Conservation (phyloP, 1,139 yeast species). For the Meyerozyma carpophila region DNA sequence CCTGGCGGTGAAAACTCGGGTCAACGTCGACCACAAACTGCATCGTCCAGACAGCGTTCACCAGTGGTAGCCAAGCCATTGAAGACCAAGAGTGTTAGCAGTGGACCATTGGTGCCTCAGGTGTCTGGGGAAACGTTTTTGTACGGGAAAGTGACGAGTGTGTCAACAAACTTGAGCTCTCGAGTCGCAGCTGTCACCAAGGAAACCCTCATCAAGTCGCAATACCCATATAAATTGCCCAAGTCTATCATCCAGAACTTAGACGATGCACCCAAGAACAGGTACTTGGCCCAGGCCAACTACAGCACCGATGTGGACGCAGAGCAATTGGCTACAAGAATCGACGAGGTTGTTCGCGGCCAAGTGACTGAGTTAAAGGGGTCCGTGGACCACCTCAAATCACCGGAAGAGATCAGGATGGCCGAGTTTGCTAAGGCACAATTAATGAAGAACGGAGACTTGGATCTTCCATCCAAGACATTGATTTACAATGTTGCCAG, state of each 20-base stretch:
- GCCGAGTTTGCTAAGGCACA: slow-evolving; percentile 17
- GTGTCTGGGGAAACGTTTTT: slow-evolving; percentile 29
- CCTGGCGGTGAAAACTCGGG: not conserved
- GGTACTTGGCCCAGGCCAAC: slow-evolving; percentile 30
- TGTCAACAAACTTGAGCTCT: slow-evolving; percentile 26
- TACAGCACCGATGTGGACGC: slow-evolving; percentile 24
- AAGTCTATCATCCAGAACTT: slow-evolving; percentile 24
- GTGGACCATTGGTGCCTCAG: slow-evolving; percentile 18
- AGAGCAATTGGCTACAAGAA: slow-evolving; percentile 19
- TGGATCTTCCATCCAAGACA: slow-evolving; percentile 23
- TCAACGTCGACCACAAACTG: not conserved
- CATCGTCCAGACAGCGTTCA: not conserved
- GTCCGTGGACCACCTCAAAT: slow-evolving; percentile 3
- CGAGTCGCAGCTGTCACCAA: slow-evolving; percentile 41
- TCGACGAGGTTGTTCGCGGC: slow-evolving; percentile 34
- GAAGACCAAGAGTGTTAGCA: slow-evolving; percentile 9
- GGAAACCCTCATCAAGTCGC: slow-evolving; percentile 32
- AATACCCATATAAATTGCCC: slow-evolving; percentile 42
- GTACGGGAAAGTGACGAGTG: slow-evolving; percentile 34
- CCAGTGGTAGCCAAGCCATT: slow-evolving; percentile 3
- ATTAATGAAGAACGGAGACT: slow-evolving; percentile 29
- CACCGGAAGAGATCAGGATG: slow-evolving; percentile 6
- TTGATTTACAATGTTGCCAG: slow-evolving; percentile 8
- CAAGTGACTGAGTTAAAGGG: slow-evolving; percentile 13
- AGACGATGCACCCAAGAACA: slow-evolving; percentile 21